Evolutionary conservation across 78 protist species (phyloP), one percentile per base, ranked within the genome.

Genomic region (Salpingoeca rosetta): DNA sequence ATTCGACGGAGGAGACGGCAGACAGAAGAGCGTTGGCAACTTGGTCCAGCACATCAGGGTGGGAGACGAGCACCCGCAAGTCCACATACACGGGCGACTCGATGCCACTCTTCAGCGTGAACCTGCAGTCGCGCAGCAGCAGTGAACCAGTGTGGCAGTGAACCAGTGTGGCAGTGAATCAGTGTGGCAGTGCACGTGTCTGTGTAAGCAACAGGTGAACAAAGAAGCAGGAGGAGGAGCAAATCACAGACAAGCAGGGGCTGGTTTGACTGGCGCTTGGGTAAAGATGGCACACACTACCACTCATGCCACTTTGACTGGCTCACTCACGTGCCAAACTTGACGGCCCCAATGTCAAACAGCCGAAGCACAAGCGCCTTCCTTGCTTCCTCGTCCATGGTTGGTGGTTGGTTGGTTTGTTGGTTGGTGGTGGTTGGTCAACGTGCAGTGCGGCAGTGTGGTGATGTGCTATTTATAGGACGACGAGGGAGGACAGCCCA

Each of bases 11-110:
- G 2, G 28, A 27, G 1, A 72, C 42, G 35, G 38, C 79, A 35
- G 1, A 56, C 0, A 89, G 83, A 90, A 90, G 84, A 82, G 81
- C 79, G 37, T 90, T 82, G n/a, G 91, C 92, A 57, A 88, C 85
- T 0, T n/a, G n/a, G 22, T 57, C n/a, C 35, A 90, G 80, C 36
- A 93, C 80, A 37, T 38, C 37, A 38, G 96, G 93, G 86, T 85
- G 76, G 73, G 91, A 86, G n/a, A 89, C 93, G 38, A 90, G 85
- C 56, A 88, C 90, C 11, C 96, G 75, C 44, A 93, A 81, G 75
- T 93, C 96, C 7, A 93, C 85, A 56, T 93, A 93, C 57, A 93
- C 85, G n/a, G 93, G 93, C 65, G 93, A 90, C 37, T 86, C 91
- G 51, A 89, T 87, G 41, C 96, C 96, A 57, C 90, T 83, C 86